Percentiles rank a stretch among this genome's conserved stretches.
Evolutionary conservation across 2,329 filamentous ascomycete species (phyloP).

Genomic region (Aspergillus hiratsukae): DNA sequence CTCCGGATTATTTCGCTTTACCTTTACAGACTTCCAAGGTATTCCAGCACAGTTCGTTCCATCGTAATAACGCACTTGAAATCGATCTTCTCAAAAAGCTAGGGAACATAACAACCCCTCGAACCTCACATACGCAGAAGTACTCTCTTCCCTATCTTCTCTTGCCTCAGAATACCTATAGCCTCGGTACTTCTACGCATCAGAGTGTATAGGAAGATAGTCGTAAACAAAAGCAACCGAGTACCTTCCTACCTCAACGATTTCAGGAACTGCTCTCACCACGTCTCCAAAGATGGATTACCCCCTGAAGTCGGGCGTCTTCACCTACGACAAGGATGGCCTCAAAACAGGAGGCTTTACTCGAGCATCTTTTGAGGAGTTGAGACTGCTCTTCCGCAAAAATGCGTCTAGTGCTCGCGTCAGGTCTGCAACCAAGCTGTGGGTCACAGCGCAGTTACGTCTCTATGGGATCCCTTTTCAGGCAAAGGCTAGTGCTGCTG

Average conservation of each 20-base stretch:
- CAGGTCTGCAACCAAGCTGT: background rate
- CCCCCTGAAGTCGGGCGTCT: background rate
- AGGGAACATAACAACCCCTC: too few relatives aligned
- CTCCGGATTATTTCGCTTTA: background rate
- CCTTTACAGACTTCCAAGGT: too few relatives aligned
- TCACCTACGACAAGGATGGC: conserved; percentile 1
- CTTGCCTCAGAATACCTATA: too few relatives aligned
- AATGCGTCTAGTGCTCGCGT: background rate
- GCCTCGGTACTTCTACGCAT: too few relatives aligned
- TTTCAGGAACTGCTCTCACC: too few relatives aligned
- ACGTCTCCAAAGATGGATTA: too few relatives aligned
- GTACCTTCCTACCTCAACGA: background rate
- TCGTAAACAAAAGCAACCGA: background rate
- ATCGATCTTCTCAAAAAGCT: too few relatives aligned
- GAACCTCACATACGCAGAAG: too few relatives aligned
- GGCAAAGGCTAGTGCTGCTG: background rate
- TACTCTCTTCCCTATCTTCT: too few relatives aligned
- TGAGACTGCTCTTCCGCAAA: background rate
- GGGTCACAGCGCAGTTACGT: conserved; percentile 1
- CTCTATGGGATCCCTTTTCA: conserved; percentile 1
- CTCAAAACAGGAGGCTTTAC: background rate
- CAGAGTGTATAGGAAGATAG: too few relatives aligned
- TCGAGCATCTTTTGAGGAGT: background rate
- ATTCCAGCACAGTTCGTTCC: too few relatives aligned
- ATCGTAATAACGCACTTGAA: too few relatives aligned